Evolutionary conservation across 2,329 filamentous ascomycete species (phyloP), one percentile per base, ranked within the genome.

Genomic region (Dothistroma septosporum): DNA sequence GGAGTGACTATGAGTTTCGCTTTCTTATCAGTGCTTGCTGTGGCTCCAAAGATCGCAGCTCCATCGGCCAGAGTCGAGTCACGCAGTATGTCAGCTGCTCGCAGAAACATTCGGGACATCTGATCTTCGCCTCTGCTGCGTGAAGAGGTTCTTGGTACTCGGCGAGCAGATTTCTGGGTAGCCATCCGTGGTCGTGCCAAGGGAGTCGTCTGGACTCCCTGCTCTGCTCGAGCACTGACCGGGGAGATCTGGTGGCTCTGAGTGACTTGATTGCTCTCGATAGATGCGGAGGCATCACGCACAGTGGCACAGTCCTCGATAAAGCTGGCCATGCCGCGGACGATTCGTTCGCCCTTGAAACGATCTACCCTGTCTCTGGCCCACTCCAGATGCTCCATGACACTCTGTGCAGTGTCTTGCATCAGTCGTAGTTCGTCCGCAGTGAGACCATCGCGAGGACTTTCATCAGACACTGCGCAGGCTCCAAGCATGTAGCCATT

Each of bases 351-450:
- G 53, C 76, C 82, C 66, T 77, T 78, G 68, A 76, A 80, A 66
- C 79, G 82, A 65, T 80, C 83, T 58, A 78, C 82, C 57, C 75
- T 80, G 62, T 76, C 79, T 64, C 79, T 78, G 49, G 76, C 82
- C 76, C 78, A 82, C 74, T 86, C 84, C 7, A 89, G 70, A 60
- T 88, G 85, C 41, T 85, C 80, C 75, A 86, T 85, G 4, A 85
- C 77, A 4, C 84, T 81, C 19, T 75, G 75, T 0, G 80, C 77
- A 70, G 87, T 78, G 46, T 85, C 84, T 48, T 81, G 78, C 70
- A 89, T 75, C 53, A 84, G 86, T 33, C 79, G 76, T 2, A 82
- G 59, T 59, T 86, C 80, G 10, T 76, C 76, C 1, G 76, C 69
- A 7, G 72, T 75, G 24, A 88, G 67, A 0, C 80, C 81, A 48